These are phyloP conservation scores for Copromyces sp. DNA, from an alignment of 495 filamentous ascomycete species.

Conservation along the genomic window DNA sequence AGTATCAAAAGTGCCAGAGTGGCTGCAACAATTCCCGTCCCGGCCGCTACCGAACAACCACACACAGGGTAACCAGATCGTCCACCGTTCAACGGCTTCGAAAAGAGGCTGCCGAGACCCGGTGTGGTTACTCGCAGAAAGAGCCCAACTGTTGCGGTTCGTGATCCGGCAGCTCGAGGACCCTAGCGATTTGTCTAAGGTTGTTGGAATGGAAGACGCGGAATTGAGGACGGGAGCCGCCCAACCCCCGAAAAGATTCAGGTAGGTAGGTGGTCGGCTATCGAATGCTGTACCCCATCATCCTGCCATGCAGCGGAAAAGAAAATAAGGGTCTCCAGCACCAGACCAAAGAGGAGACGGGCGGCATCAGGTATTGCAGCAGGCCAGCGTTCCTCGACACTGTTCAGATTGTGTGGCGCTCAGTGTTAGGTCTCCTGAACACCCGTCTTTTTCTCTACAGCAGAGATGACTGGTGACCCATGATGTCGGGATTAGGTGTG, in stretches of 20 bases:
- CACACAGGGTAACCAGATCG: neutral
- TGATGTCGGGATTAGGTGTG: neutral
- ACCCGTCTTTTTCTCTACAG: neutral
- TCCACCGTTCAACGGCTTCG: neutral
- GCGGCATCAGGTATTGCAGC: neutral
- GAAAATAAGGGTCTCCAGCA: neutral
- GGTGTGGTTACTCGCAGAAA: neutral
- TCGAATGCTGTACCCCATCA: neutral
- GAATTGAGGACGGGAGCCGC: neutral
- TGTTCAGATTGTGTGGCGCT: neutral
- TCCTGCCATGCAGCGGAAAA: neutral
- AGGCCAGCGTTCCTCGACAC: neutral
- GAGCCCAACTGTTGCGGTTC: neutral
- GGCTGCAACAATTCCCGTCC: slow-evolving; percentile 19
- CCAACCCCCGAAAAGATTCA: neutral
- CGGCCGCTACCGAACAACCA: slow-evolving; percentile 2
- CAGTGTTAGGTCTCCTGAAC: neutral
- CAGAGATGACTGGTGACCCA: neutral
- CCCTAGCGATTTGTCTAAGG: neutral
- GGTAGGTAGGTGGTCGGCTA: neutral
- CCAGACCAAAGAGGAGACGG: neutral
- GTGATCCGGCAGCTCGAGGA: neutral
- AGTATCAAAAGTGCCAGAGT: slow-evolving; percentile 8
- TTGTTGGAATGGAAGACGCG: neutral
- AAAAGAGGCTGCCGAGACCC: neutral